Conservation (phyloP, 352 stramenopile species). For the Peronosclerospora sorghi region DNA sequence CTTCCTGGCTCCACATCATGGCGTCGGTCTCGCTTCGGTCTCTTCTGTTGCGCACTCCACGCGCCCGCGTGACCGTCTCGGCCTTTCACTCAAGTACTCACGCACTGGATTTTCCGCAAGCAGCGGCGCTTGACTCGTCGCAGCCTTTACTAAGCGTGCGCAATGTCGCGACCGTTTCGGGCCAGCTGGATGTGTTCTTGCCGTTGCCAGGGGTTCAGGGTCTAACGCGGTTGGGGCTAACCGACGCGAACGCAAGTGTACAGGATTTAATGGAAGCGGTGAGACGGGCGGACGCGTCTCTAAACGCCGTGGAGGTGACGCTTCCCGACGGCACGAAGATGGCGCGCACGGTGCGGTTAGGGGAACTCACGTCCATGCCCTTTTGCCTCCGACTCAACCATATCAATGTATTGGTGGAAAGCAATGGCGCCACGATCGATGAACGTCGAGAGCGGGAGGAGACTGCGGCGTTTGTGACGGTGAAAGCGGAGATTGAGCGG, state of each 20-base stretch:
- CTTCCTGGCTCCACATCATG: conserved; percentile 7
- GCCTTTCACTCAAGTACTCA: conserved; percentile 15
- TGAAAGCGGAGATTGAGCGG: conserved; percentile 53
- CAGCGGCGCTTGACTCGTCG: conserved; percentile 3
- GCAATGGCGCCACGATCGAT: conserved; percentile 23
- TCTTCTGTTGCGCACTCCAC: neutral
- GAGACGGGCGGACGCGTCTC: conserved; percentile 31
- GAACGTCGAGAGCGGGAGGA: conserved; percentile 23
- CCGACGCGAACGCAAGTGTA: conserved; percentile 30
- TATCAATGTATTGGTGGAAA: conserved; percentile 45
- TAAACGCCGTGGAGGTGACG: conserved; percentile 59
- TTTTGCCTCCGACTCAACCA: conserved; percentile 69
- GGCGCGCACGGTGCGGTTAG: conserved; percentile 48
- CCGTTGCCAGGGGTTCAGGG: conserved; percentile 44
- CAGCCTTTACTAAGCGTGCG: conserved; percentile 33
- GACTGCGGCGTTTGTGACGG: conserved; percentile 47
- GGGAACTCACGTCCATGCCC: conserved; percentile 47
- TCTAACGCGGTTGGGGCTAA: conserved; percentile 35
- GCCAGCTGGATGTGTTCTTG: conserved; percentile 43
- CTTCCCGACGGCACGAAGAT: conserved; percentile 57
- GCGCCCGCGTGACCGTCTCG: neutral
- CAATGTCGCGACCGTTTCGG: conserved; percentile 25
- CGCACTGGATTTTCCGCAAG: conserved; percentile 6
- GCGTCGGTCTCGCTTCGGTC: conserved; percentile 1
- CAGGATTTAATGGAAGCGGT: conserved; percentile 45